Evolutionary conservation across 495 filamentous ascomycete genomes (phyloP), one percentile per base, ranked within the genome.

Genomic region (Tuber calosporum): DNA sequence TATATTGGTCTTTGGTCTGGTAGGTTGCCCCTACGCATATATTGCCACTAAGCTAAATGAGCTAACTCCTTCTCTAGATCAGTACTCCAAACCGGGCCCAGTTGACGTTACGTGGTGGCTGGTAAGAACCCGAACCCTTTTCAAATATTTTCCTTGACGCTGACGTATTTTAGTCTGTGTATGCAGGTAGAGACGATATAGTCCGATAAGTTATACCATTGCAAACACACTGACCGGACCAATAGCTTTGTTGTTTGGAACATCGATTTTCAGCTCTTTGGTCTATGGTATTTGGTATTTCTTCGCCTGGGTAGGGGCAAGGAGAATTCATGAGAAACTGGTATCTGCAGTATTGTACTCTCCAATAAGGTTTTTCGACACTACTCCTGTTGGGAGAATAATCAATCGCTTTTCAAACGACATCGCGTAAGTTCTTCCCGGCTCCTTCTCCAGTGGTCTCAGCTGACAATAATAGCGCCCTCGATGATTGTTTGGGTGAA

Each of bases 381-480:
- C 84, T 0, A 82, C 83, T 13, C 85, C 86, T 4, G 45, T 84
- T 2, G 87, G 87, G 6, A 82, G 83, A 8, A 84, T 87, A 39
- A 82, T 87, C 43, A 87, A 88, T 76, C 84, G 86, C 19, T 86
- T 88, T 69, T 83, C 83, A 0, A 81, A 83, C 4, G 87, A 88
- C 77, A 72, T 85, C 66, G 81, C 83, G 42, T 84, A 34, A 34
- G 53, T 62, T 15, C 45, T 53, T n/a, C 53, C 17, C 83, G 0
- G 80, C 87, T 22, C 85, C 86, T 72, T 81, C 79, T 15, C 73
- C 75, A 7, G 75, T 85, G 19, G 68, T 81, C 4, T 78, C 68
- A 2, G 75, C 81, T n/a, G 69, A 74, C 39, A 41, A 69, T 26
- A 62, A 15, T 62, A 62, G 53, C 15, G 11, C 74, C 36, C 38